Evolutionary conservation across 257 asterid genomes (phyloP).

Genomic region (Lycium ferocissimum): DNA sequence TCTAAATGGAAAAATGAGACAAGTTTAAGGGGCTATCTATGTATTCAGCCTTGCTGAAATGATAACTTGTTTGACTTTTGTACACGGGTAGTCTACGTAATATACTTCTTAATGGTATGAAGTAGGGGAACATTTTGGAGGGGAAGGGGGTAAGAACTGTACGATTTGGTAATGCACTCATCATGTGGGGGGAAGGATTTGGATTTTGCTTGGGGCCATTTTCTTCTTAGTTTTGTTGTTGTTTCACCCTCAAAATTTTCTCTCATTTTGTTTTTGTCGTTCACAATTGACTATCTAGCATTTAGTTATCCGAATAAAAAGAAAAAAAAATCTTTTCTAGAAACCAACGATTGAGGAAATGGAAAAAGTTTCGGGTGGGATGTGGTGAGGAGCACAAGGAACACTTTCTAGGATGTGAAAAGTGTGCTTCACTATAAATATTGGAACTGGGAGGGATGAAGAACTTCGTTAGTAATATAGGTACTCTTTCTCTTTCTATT

Average conservation of each 20-base stretch:
- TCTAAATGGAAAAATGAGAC: too few species aligned
- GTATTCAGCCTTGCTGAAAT: neutral
- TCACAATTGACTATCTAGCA: neutral
- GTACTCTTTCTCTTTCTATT: neutral
- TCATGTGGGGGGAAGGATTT: neutral
- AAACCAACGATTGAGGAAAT: neutral
- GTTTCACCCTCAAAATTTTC: neutral
- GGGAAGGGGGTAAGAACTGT: neutral
- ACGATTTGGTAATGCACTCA: neutral
- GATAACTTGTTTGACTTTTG: neutral
- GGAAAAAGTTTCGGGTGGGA: neutral
- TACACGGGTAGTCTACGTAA: neutral
- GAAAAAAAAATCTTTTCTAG: neutral
- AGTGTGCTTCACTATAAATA: neutral
- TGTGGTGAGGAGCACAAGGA: neutral
- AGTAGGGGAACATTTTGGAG: neutral
- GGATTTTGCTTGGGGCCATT: neutral
- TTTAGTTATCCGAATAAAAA: neutral
- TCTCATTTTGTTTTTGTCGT: neutral
- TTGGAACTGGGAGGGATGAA: neutral
- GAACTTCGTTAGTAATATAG: neutral
- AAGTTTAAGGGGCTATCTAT: too few species aligned
- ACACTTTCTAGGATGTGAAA: neutral
- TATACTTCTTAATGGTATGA: neutral
- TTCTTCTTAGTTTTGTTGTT: neutral